Base-by-base conservation (phyloP, 2,329 filamentous ascomycete genomes). In the Pyrenophora tritici-repentis region DNA sequence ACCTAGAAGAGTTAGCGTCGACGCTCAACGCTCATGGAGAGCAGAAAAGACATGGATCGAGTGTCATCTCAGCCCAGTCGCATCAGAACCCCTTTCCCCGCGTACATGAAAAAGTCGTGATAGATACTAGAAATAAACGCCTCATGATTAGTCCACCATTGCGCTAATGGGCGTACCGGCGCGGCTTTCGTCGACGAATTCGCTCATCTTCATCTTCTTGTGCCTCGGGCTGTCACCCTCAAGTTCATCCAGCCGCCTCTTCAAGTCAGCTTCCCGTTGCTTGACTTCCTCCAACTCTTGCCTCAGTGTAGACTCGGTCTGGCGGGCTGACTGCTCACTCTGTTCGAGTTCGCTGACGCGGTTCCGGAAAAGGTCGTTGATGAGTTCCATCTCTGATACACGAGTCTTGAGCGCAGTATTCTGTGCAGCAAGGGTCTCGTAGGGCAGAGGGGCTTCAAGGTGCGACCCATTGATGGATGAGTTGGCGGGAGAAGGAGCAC, bases 321-420 rank as follows among this genome's bases (percentile, higher is more conserved):
- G 82, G 6, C 81, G 78, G 36, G 86, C 79, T 51, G 85, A 81
- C 40, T 83, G 83, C 68, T 93, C 89, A 66, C 88, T 88, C 61
- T 86, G 84, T 70, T 95, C 90, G 10, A 94, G 80, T 69, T 94
- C 81, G 70, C 86, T 74, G 34, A 97, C 85, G 9, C 78, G 76
- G 54, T 88, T 86, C 38, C 79, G 77, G 71, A 88, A 89, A 16
- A 89, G 75, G 46, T 86, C 83, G 66, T 86, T 97, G 78, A 99
- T 97, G 44, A 99, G 84, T 71, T 99, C 94, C 18, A 99, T 82
- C 73, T 99, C 94, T 63, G 88, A 94, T 29, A 99, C 93, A 35
- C 94, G 87, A 0, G 94, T 99, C 77, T 95, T 96, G n/a, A 97
- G 81, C 42, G 86, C 88, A 4, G 89, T 89, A 72, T 96, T 96